These are phyloP conservation scores for Protostelium mycophagum DNA, from an alignment of 78 protist species.

Conservation along the genomic window DNA sequence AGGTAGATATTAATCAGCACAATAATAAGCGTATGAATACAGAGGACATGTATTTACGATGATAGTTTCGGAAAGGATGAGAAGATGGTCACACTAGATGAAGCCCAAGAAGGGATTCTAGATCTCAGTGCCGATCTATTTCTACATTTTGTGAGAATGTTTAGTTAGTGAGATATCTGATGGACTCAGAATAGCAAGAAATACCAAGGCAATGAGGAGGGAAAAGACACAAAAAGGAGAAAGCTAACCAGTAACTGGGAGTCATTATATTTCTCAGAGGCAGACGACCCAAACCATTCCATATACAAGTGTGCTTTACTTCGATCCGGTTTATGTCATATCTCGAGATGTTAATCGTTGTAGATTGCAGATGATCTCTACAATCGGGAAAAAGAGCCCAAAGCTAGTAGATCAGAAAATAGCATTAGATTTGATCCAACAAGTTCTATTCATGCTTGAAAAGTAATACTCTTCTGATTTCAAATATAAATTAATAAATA, in stretches of 20 bases:
- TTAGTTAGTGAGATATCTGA: background rate
- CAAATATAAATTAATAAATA: too few species aligned
- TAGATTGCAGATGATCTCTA: background rate
- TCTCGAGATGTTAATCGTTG: background rate
- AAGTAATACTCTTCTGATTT: background rate
- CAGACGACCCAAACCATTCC: background rate
- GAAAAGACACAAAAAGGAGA: background rate
- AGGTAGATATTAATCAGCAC: background rate
- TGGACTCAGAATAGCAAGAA: background rate
- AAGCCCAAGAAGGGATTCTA: background rate
- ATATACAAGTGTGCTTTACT: background rate
- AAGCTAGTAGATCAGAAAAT: background rate
- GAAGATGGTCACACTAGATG: background rate
- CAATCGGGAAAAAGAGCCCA: background rate
- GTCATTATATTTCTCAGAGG: background rate
- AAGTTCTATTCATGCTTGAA: background rate
- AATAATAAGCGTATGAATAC: too few species aligned
- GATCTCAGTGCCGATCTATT: background rate
- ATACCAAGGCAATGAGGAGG: background rate
- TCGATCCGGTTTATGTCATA: background rate
- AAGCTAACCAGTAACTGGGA: background rate
- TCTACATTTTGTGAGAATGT: background rate
- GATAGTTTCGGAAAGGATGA: background rate
- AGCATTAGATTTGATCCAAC: background rate
- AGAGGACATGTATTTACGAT: too few species aligned